phyloP scores from a whole-genome alignment of 192 early-diverging fungal genomes.

The Coemansia pectinata region DNA sequence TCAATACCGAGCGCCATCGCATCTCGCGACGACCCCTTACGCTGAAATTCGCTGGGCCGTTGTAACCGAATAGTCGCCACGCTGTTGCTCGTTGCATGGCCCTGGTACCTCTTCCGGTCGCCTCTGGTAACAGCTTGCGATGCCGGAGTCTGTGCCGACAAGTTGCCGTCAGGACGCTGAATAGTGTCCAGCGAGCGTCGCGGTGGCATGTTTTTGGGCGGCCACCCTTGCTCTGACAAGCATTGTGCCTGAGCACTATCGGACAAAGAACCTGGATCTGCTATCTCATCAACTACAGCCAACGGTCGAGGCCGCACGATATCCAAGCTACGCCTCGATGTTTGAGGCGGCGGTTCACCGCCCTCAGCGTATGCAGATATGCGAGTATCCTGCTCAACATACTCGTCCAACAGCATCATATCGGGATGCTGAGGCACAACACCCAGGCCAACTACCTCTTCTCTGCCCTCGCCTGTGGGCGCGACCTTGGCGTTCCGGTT shows the following conservation, averaged over 20 bases:
- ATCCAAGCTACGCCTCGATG: slow-evolving; percentile 23
- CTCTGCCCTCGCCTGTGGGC: slow-evolving; percentile 36
- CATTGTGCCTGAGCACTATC: slow-evolving; percentile 23
- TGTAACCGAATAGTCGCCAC: slow-evolving; percentile 54
- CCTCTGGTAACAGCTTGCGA: slow-evolving; percentile 6
- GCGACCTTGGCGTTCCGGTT: slow-evolving; percentile 46
- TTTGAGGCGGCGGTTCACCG: not conserved
- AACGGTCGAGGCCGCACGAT: slow-evolving; percentile 17
- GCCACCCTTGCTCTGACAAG: slow-evolving; percentile 3
- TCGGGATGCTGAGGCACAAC: slow-evolving; percentile 42
- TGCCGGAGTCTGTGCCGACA: not conserved
- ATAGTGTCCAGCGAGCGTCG: slow-evolving; percentile 44
- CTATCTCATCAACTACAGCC: slow-evolving; percentile 25
- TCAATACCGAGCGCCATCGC: slow-evolving; percentile 51
- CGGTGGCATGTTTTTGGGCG: slow-evolving; percentile 26
- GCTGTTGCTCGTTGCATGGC: slow-evolving; percentile 41
- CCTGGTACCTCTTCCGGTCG: slow-evolving; percentile 19
- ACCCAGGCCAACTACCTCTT: slow-evolving; percentile 48
- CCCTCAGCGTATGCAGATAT: not conserved
- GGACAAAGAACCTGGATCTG: slow-evolving; percentile 37
- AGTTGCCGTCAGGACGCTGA: slow-evolving; percentile 3
- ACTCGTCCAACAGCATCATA: slow-evolving; percentile 21
- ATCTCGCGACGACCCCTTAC: slow-evolving; percentile 47
- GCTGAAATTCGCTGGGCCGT: slow-evolving; percentile 52
- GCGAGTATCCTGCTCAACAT: not conserved